Base-by-base conservation (phyloP, 129 eudicot species). In the Artemisia argyi region DNA sequence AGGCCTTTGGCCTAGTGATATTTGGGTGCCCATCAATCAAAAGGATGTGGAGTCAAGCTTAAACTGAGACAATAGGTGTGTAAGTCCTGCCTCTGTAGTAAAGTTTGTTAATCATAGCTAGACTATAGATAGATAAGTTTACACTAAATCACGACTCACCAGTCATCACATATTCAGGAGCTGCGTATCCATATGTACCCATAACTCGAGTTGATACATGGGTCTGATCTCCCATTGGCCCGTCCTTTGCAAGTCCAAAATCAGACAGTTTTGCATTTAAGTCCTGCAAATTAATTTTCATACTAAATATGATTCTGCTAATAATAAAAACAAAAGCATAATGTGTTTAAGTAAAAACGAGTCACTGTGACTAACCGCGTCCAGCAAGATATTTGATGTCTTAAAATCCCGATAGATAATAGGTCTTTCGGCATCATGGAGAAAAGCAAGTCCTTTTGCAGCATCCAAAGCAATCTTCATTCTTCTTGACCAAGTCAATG, bases 371-470 rank as follows among this genome's bases (percentile, higher is more conserved):
- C 95, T 85, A 66, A 95, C 99, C 85, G 61, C 81, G 69, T 95
- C 99, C 48, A 95, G 85, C 86, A 95, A 88, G 73, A 95, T 86
- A 75, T 95, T 95, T 49, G 97, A 88, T 68, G 99, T 86, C 84
- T 95, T 95, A 70, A 95, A 88, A 79, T 95, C 99, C 28, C 99
- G 85, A 77, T 88, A 95, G 61, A 95, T 95, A 52, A 91, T 80
- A 62, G 90, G 84, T 59, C 85, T 85, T 79, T 95, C 97, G 17
- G 91, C 89, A 68, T 78, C 85, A 78, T 95, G 99, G 76, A 95
- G 97, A 86, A 86, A 95, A 80, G 94, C 96, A 78, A 95, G 99
- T 73, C 99, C 99, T 74, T 78, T 95, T 78, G 99, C 97, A 79
- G 93, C 96, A 76, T 95, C 95, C 70, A 91, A 79, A 64, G 92